These are phyloP conservation scores for Vicia sativa DNA, from an alignment of 306 rosid genomes.

Conservation along the genomic window DNA sequence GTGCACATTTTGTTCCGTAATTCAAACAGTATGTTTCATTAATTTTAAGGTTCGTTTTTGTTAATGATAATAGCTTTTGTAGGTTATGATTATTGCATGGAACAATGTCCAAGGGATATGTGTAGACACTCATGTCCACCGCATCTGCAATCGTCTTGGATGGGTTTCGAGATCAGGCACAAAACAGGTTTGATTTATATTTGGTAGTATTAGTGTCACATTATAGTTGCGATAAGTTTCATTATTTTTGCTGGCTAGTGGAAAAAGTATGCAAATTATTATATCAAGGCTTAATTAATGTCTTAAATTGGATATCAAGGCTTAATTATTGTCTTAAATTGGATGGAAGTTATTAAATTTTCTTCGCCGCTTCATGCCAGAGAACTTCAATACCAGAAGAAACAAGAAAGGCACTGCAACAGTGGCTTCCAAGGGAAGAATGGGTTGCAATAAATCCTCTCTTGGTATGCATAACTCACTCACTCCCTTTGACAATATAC, in stretches of 20 bases:
- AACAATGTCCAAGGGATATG: constrained; percentile 92
- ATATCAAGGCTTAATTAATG: constrained; percentile 13
- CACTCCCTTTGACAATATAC: constrained; percentile 3
- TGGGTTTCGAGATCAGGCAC: constrained; percentile 80
- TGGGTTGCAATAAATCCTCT: constrained; percentile 93
- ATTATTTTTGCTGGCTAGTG: neutral
- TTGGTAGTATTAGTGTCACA: neutral
- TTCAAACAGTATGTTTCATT: constrained; percentile 33
- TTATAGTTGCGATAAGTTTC: neutral
- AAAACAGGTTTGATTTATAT: constrained; percentile 60
- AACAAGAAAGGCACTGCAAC: constrained; percentile 78
- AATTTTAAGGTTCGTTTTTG: constrained; percentile 34
- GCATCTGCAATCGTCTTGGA: constrained; percentile 89
- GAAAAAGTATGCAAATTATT: neutral
- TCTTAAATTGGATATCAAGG: constrained; percentile 10
- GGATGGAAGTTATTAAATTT: constrained; percentile 32
- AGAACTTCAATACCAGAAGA: constrained; percentile 83
- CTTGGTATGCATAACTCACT: constrained; percentile 62
- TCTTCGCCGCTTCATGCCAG: constrained; percentile 48
- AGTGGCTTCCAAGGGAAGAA: constrained; percentile 94
- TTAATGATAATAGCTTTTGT: constrained; percentile 23
- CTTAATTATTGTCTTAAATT: constrained; percentile 14
- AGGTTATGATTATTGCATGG: constrained; percentile 98
- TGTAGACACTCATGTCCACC: constrained; percentile 95
- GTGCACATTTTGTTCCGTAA: neutral